A percentile compares a stretch with the other conserved stretches of the same genome.
Evolutionary conservation across 2,329 filamentous ascomycete species (phyloP).

Genomic region (Orbilia blumenaviensis): DNA sequence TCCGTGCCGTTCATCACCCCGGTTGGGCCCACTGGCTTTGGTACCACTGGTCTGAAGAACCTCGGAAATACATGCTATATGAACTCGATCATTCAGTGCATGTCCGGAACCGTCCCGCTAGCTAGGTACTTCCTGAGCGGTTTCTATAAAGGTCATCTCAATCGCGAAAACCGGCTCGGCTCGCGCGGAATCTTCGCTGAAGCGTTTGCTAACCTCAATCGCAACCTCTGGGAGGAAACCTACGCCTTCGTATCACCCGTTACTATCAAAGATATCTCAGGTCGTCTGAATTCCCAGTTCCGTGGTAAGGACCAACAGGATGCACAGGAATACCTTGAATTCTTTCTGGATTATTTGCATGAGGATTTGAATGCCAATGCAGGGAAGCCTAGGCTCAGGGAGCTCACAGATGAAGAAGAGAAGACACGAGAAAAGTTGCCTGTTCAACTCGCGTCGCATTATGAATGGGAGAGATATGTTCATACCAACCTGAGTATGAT

Average conservation of each 20-base stretch:
- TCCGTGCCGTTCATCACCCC: slow-evolving; percentile 71
- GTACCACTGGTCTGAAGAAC: slow-evolving; percentile 80
- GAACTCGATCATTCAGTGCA: slow-evolving; percentile 97
- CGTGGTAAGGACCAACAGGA: slow-evolving; percentile 84
- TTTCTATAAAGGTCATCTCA: slow-evolving; percentile 81
- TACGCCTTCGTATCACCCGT: slow-evolving; percentile 57
- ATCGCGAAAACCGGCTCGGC: slow-evolving; percentile 83
- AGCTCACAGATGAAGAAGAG: slow-evolving; percentile 70
- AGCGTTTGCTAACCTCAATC: slow-evolving; percentile 67
- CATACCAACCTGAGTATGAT: slow-evolving; percentile 78
- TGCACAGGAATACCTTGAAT: slow-evolving; percentile 86
- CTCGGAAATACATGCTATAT: slow-evolving; percentile 98
- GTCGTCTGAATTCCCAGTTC: slow-evolving; percentile 72
- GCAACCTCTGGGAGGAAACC: slow-evolving; percentile 56
- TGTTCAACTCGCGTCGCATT: slow-evolving; percentile 72
- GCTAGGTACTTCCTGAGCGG: slow-evolving; percentile 87
- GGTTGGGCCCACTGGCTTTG: slow-evolving; percentile 72
- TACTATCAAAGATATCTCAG: slow-evolving; percentile 68
- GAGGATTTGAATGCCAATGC: slow-evolving; percentile 82
- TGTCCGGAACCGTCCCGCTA: slow-evolving; percentile 91
- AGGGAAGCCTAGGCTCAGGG: slow-evolving; percentile 68
- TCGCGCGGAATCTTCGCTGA: slow-evolving; percentile 63
- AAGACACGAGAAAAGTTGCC: slow-evolving; percentile 70
- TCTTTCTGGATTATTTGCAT: slow-evolving; percentile 80
- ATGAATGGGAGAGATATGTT: slow-evolving; percentile 78